Evolutionary conservation across 2,329 filamentous ascomycete species (phyloP).

Genomic region (Volutella citrinella): DNA sequence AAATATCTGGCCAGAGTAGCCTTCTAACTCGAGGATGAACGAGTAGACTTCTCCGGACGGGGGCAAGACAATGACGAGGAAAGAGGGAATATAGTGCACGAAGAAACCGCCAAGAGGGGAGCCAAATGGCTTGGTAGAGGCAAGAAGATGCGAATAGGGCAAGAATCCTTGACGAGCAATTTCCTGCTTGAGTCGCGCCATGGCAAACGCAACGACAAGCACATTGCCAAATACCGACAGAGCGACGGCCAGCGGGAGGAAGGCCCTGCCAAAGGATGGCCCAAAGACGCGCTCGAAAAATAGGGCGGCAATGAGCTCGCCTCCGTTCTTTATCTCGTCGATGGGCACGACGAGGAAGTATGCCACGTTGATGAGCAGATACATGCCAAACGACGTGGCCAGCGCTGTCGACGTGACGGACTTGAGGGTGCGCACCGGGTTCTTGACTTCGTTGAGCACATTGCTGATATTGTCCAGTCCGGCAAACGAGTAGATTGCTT

Average conservation of each 20-base stretch:
- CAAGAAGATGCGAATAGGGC: conserved; percentile 57
- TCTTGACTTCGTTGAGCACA: conserved; percentile 67
- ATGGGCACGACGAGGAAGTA: conserved; percentile 64
- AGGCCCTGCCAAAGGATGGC: conserved; percentile 48
- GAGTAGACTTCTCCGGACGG: conserved; percentile 66
- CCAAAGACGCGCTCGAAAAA: conserved; percentile 67
- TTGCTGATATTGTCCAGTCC: conserved; percentile 67
- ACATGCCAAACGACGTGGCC: conserved; percentile 59
- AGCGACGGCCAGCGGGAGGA: conserved; percentile 63
- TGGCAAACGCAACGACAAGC: conserved; percentile 67
- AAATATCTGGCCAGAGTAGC: conserved; percentile 63
- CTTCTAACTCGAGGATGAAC: conserved; percentile 71
- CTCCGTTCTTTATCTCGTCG: conserved; percentile 63
- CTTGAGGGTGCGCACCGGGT: conserved; percentile 63
- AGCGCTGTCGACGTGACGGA: conserved; percentile 60
- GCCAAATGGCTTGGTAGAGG: conserved; percentile 64
- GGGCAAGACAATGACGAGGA: conserved; percentile 64
- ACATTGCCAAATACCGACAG: conserved; percentile 69
- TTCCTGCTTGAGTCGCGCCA: conserved; percentile 68
- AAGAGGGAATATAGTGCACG: conserved; percentile 65
- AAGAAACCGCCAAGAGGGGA: conserved; percentile 66
- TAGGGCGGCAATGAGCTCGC: conserved; percentile 65
- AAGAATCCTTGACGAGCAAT: conserved; percentile 70
- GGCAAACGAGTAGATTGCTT: conserved; percentile 67
- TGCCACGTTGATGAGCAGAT: conserved; percentile 63